Base-by-base conservation (phyloP, 306 rosid genomes). In the Vigna radiata region DNA sequence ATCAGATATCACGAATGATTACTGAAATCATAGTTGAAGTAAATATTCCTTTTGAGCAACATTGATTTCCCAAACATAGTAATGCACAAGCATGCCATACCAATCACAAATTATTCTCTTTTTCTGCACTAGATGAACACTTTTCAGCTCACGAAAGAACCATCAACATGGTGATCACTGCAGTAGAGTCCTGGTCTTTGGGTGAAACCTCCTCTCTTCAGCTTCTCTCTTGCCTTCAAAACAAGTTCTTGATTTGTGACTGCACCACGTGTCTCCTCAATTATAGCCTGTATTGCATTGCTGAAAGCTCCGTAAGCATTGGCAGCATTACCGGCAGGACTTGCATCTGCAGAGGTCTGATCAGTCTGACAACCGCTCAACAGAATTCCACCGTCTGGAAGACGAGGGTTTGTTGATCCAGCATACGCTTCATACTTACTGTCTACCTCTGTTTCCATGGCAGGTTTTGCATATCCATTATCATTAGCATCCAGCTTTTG, bases 151-250 rank as follows among this genome's bases (percentile, higher is more conserved):
- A 89, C 83, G 58, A 90, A 95, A 17, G 92, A 69, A 37, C 87
- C 88, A 68, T 88, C 88, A 17, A 81, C 88, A 59, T 88, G 83
- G 23, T 87, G 82, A 69, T 95, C 97, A 58, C 78, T 73, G 85
- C 98, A 92, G 47, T 94, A 95, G 71, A 92, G 98, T 15, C 98
- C 97, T 17, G 98, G 98, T 55, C 39, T 85, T 77, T 94, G 98
- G 14, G 87, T 41, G 77, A 86, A 94, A 8, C 98, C 98, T 63
- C 83, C 91, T 56, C 47, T 56, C 84, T 88, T 80, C 21, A 94
- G 91, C 83, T 66, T 63, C 78, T 83, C 77, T 75, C 96, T 81
- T 39, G 96, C 91, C 87, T 55, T 87, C 33, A 23, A 21, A 78
- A 95, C 90, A 79, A 95, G 96, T 68, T 88, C 89, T 33, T 93